Conservation (phyloP, 2,329 filamentous ascomycete species). For the Colletotrichum agaves region DNA sequence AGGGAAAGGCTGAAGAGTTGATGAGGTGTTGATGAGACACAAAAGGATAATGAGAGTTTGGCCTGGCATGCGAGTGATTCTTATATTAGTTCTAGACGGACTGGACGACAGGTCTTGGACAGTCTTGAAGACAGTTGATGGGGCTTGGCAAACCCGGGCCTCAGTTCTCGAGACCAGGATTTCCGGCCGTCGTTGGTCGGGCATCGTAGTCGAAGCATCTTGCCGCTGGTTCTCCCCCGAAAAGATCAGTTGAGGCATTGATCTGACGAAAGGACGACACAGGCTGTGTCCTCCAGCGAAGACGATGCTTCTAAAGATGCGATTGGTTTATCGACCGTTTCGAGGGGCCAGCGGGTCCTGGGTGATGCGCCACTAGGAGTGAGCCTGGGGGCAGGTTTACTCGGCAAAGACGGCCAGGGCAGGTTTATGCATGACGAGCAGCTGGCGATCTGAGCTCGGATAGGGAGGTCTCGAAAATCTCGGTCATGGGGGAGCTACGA, state of each 20-base stretch:
- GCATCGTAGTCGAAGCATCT: constrained; percentile 19
- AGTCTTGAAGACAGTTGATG: constrained; percentile 29
- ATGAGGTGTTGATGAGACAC: constrained; percentile 34
- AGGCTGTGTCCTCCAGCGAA: constrained; percentile 5
- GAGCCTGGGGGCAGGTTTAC: constrained; percentile 15
- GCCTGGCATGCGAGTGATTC: constrained; percentile 25
- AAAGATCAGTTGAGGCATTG: constrained; percentile 36
- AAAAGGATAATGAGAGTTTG: not conserved
- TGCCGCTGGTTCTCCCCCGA: constrained; percentile 19
- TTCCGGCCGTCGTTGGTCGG: constrained; percentile 3
- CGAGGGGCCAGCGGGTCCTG: constrained; percentile 29
- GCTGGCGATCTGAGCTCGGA: constrained; percentile 24
- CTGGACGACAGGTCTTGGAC: constrained; percentile 34
- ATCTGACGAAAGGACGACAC: constrained; percentile 29
- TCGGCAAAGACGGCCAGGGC: constrained; percentile 22
- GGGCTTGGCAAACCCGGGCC: constrained; percentile 32
- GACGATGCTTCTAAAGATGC: constrained; percentile 25
- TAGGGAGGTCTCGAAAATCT: constrained; percentile 32
- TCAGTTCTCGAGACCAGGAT: constrained; percentile 12
- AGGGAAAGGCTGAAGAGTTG: constrained; percentile 27
- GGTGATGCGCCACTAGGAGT: constrained; percentile 12
- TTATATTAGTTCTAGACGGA: constrained; percentile 34
- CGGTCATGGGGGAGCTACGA: constrained; percentile 19
- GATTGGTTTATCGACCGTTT: constrained; percentile 32
- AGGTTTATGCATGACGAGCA: constrained; percentile 27